A percentile compares a stretch with the other conserved stretches of the same genome.
phyloP scores from a whole-genome alignment of 2,329 filamentous ascomycete species.

The Hymenoscyphus linearis region DNA sequence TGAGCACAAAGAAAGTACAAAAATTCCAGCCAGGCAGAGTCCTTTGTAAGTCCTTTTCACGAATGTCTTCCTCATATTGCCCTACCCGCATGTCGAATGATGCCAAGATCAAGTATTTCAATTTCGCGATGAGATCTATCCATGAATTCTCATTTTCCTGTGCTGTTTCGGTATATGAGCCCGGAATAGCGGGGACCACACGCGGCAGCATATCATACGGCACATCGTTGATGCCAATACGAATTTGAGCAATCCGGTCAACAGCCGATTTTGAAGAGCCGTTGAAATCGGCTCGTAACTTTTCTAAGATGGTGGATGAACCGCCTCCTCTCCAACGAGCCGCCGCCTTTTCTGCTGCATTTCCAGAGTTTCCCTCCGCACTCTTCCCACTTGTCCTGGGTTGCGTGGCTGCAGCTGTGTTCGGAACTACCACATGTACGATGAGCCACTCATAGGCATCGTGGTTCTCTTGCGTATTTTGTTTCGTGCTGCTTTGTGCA shows the following conservation, averaged over 20 bases:
- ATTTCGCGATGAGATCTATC: constrained; percentile 75
- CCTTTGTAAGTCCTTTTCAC: constrained; percentile 85
- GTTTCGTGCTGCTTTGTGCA: constrained; percentile 46
- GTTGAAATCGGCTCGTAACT: constrained; percentile 86
- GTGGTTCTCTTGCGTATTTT: constrained; percentile 78
- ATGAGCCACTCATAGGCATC: constrained; percentile 97
- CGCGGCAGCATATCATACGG: constrained; percentile 59
- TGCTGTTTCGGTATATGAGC: constrained; percentile 62
- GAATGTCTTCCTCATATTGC: constrained; percentile 96
- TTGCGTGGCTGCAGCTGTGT: constrained; percentile 74
- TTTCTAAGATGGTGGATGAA: constrained; percentile 80
- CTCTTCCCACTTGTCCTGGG: constrained; percentile 56
- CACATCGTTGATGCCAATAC: constrained; percentile 66
- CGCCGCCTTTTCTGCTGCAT: constrained; percentile 59
- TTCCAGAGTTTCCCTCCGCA: constrained; percentile 45
- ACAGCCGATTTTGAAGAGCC: constrained; percentile 62
- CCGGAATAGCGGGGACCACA: constrained; percentile 57
- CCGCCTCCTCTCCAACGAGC: constrained; percentile 74
- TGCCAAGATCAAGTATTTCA: constrained; percentile 79
- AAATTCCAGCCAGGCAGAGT: constrained; percentile 96
- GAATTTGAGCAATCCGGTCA: constrained; percentile 80
- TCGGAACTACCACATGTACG: constrained; percentile 84
- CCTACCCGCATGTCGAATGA: constrained; percentile 88
- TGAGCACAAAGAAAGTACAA: constrained; percentile 97
- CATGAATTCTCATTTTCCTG: constrained; percentile 79